Evolutionary conservation across 192 early-diverging fungal species (phyloP).

Genomic region (Entomortierella chlamydospora): DNA sequence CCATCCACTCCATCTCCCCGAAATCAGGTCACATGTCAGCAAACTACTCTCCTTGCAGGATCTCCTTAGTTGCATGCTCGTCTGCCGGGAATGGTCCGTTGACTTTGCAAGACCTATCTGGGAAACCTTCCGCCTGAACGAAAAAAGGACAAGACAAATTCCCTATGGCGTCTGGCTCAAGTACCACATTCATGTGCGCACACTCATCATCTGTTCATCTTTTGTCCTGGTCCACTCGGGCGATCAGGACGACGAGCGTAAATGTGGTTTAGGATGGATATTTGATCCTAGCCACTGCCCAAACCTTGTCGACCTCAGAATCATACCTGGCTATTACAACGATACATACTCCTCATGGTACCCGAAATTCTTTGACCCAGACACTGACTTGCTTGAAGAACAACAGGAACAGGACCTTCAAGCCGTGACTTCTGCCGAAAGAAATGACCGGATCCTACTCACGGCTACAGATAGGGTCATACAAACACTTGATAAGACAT

Average conservation of each 20-base stretch:
- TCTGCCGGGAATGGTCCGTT: not conserved
- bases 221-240: not conserved
- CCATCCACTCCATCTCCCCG: not conserved
- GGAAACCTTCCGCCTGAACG: not conserved
- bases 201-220: not conserved
- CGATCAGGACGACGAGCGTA: not conserved
- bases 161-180: not conserved
- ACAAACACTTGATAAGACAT: not conserved
- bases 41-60: not conserved
- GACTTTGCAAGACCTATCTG: not conserved
- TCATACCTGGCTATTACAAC: too few relatives aligned
- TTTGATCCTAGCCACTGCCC: too few relatives aligned
- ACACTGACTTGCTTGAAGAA: not conserved
- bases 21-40: not conserved
- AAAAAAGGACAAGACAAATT: not conserved
- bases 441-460: not conserved
- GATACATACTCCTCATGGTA: too few relatives aligned
- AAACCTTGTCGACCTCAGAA: too few relatives aligned
- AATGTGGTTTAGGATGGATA: not conserved
- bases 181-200: not conserved
- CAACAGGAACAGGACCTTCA: not conserved
- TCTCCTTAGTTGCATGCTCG: not conserved
- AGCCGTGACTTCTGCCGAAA: not conserved
- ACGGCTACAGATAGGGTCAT: not conserved
- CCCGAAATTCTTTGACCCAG: not conserved